Conservation (phyloP, 495 filamentous ascomycete species). For the Xylaria sp. region DNA sequence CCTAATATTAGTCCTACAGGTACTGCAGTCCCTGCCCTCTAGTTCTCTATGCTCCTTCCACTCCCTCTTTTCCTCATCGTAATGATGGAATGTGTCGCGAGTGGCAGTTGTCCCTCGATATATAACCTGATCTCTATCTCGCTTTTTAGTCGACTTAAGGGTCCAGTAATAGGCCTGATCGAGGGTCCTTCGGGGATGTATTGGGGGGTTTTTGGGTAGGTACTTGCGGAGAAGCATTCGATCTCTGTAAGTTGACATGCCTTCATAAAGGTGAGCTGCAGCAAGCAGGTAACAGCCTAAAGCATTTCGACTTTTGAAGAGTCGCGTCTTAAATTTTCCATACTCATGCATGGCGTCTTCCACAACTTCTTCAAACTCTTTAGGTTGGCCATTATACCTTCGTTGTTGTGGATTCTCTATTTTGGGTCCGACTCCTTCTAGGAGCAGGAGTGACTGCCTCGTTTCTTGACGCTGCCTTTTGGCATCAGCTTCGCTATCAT, state of each 20-base stretch:
- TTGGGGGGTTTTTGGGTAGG: constrained; percentile 59
- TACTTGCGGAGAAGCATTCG: constrained; percentile 66
- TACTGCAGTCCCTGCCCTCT: constrained; percentile 26
- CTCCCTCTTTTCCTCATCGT: not conserved
- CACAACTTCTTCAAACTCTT: not conserved
- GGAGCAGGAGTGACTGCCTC: not conserved
- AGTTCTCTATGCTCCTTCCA: constrained; percentile 30
- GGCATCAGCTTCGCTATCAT: constrained; percentile 28
- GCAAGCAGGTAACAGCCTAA: constrained; percentile 47
- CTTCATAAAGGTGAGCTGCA: constrained; percentile 48
- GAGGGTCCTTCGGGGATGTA: constrained; percentile 73
- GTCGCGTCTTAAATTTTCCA: not conserved
- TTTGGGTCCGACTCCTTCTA: not conserved
- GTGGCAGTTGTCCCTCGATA: constrained; percentile 2
- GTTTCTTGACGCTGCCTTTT: constrained; percentile 6
- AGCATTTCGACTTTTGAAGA: constrained; percentile 26
- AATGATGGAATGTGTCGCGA: not conserved
- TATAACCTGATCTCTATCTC: not conserved
- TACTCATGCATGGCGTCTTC: not conserved
- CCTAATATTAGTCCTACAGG: constrained; percentile 45
- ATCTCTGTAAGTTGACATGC: constrained; percentile 55
- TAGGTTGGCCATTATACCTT: not conserved
- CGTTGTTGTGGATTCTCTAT: not conserved
- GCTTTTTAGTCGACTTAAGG: constrained; percentile 40
- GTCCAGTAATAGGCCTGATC: constrained; percentile 59